phyloP scores from a whole-genome alignment of 192 early-diverging fungal species.

The Umbelopsis sp. region DNA sequence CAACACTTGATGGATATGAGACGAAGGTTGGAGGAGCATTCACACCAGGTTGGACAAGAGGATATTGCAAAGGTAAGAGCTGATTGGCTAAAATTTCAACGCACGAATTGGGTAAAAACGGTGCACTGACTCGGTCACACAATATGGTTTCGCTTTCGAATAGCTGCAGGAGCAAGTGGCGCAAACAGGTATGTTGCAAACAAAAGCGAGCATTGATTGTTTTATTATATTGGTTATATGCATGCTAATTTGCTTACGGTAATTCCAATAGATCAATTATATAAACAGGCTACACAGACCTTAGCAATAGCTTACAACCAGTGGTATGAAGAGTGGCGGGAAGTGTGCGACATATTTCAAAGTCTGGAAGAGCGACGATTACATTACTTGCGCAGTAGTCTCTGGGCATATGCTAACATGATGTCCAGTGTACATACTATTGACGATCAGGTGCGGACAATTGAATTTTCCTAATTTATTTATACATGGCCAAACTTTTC shows the following conservation, averaged over 20 bases:
- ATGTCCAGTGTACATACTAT: slow-evolving; percentile 65
- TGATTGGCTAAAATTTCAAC: background rate
- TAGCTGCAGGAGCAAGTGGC: slow-evolving; percentile 18
- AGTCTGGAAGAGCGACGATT: slow-evolving; percentile 72
- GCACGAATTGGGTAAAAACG: background rate
- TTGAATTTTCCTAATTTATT: background rate
- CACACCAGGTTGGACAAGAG: slow-evolving; percentile 16
- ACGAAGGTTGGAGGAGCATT: background rate
- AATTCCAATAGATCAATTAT: slow-evolving; percentile 47
- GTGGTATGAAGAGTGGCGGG: slow-evolving; percentile 57
- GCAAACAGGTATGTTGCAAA: background rate
- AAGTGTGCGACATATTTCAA: slow-evolving; percentile 56
- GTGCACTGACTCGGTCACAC: slow-evolving; percentile 6
- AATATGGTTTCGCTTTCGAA: slow-evolving; percentile 22
- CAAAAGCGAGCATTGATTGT: background rate
- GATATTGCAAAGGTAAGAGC: slow-evolving; percentile 14
- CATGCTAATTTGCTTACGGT: background rate
- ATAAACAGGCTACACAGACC: slow-evolving; percentile 43
- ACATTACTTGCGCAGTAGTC: slow-evolving; percentile 61
- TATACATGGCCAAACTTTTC: background rate
- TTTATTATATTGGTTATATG: background rate
- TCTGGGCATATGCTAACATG: slow-evolving; percentile 78
- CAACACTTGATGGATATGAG: slow-evolving; percentile 6
- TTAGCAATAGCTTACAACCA: slow-evolving; percentile 41
- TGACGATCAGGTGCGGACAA: slow-evolving; percentile 62